Conservation (phyloP, 2,329 filamentous ascomycete species). For the Hymenoscyphus scutula region DNA sequence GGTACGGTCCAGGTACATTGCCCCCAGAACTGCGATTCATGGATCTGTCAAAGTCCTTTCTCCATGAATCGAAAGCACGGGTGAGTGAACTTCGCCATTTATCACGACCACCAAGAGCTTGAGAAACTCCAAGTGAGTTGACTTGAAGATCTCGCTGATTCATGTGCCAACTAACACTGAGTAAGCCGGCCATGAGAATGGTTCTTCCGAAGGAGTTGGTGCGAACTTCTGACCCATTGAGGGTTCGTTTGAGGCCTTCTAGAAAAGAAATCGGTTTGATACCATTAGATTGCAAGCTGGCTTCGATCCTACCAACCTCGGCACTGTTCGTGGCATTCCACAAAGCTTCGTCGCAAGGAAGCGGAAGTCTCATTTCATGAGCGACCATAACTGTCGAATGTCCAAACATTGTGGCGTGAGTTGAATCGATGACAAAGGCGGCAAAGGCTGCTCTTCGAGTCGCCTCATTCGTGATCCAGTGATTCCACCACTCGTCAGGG, state of each 20-base stretch:
- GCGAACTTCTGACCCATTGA: conserved; percentile 79
- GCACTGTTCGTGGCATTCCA: conserved; percentile 88
- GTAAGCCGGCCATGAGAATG: conserved; percentile 87
- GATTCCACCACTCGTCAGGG: conserved; percentile 88
- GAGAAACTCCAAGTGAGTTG: conserved; percentile 75
- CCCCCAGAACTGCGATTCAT: conserved; percentile 55
- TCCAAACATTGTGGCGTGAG: conserved; percentile 96
- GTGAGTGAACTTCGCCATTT: conserved; percentile 88
- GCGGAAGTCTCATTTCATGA: conserved; percentile 85
- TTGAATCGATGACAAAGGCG: conserved; percentile 92
- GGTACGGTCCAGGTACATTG: conserved; percentile 51
- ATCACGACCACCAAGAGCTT: conserved; percentile 79
- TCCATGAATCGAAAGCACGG: conserved; percentile 91
- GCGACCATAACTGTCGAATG: conserved; percentile 97
- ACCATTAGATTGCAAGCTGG: conserved; percentile 74
- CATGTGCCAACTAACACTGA: conserved; percentile 97
- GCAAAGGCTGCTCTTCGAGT: conserved; percentile 88
- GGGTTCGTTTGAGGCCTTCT: conserved; percentile 83
- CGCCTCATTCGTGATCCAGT: conserved; percentile 93
- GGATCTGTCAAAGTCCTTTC: conserved; percentile 82
- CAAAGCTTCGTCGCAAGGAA: conserved; percentile 88
- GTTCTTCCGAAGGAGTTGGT: conserved; percentile 93
- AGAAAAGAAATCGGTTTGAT: conserved; percentile 84
- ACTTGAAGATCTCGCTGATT: conserved; percentile 93
- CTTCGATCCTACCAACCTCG: conserved; percentile 82